Conservation (phyloP, 176 grass and related monocot species). For the Coix lacrymajobi region DNA sequence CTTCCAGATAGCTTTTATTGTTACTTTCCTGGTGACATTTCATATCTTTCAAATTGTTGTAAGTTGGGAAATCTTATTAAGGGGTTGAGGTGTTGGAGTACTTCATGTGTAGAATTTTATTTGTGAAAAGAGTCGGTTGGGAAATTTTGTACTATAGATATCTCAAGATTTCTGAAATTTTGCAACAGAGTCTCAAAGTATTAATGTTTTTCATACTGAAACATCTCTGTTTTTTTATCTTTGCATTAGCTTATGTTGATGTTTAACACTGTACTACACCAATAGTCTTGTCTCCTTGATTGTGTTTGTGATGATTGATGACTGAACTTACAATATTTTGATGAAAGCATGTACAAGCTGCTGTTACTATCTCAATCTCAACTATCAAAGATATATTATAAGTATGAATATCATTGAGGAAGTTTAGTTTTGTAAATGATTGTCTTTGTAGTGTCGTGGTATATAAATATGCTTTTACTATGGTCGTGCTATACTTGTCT, state of each 20-base stretch:
- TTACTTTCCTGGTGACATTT: conserved; percentile 17
- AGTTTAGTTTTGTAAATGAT: background rate
- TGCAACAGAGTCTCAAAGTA: background rate
- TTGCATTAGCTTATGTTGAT: conserved; percentile 9
- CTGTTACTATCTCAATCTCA: background rate
- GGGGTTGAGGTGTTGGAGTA: conserved; percentile 17
- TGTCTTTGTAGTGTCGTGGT: background rate
- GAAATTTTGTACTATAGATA: conserved; percentile 35
- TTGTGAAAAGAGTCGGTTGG: conserved; percentile 22
- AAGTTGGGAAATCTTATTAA: conserved; percentile 28
- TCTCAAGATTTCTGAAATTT: conserved; percentile 26
- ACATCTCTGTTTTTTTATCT: conserved; percentile 20
- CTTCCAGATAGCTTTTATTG: conserved; percentile 39
- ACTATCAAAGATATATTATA: background rate
- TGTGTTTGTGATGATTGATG: background rate
- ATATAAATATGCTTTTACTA: background rate
- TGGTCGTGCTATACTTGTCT: background rate
- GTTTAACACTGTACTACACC: background rate
- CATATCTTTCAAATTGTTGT: conserved; percentile 27
- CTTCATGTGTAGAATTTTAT: conserved; percentile 38
- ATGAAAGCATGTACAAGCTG: conserved; percentile 9
- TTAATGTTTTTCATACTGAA: background rate
- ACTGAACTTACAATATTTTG: background rate
- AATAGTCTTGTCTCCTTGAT: background rate
- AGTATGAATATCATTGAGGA: background rate